These are phyloP conservation scores for Cystoderma amianthinum DNA, from an alignment of 768 basidiomycete species.

Conservation along the genomic window DNA sequence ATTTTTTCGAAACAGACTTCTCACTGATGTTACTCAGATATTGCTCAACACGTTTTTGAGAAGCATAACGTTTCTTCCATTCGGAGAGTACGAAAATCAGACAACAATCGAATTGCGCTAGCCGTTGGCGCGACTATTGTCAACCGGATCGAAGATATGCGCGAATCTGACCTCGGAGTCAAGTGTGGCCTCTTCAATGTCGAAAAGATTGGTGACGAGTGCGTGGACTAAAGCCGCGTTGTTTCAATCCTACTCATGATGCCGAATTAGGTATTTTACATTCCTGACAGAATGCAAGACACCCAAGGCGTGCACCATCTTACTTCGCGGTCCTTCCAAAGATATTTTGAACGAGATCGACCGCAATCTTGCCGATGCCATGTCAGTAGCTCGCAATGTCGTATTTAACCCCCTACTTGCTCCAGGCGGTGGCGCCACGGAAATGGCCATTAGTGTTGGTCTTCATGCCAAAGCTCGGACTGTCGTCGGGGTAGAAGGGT, in stretches of 20 bases:
- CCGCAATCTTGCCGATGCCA: slow-evolving; percentile 94
- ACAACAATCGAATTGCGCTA: slow-evolving; percentile 97
- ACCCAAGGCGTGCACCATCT: slow-evolving; percentile 97
- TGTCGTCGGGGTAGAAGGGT: slow-evolving; percentile 84
- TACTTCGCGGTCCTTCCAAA: slow-evolving; percentile 96
- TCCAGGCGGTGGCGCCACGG: slow-evolving; percentile 94
- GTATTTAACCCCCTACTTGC: slow-evolving; percentile 93
- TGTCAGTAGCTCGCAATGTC: slow-evolving; percentile 95
- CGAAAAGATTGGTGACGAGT: slow-evolving; percentile 97
- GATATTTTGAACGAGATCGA: slow-evolving; percentile 98
- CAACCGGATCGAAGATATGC: slow-evolving; percentile 90
- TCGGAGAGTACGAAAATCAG: slow-evolving; percentile 96
- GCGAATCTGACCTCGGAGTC: slow-evolving; percentile 88
- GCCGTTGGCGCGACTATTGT: slow-evolving; percentile 96
- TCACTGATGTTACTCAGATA: slow-evolving; percentile 41
- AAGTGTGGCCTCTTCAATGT: slow-evolving; percentile 94
- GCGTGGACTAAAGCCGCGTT: slow-evolving; percentile 25
- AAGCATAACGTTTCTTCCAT: slow-evolving; percentile 89
- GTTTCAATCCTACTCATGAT: slow-evolving; percentile 1
- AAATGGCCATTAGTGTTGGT: slow-evolving; percentile 94
- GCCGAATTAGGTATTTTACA: slow-evolving; percentile 79
- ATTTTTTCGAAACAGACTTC: not conserved
- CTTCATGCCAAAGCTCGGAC: slow-evolving; percentile 73
- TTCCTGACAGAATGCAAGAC: slow-evolving; percentile 88
- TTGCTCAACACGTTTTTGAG: slow-evolving; percentile 86